Base-by-base conservation (phyloP, 176 grass and related monocot genomes). In the Eragrostis nindensis region DNA sequence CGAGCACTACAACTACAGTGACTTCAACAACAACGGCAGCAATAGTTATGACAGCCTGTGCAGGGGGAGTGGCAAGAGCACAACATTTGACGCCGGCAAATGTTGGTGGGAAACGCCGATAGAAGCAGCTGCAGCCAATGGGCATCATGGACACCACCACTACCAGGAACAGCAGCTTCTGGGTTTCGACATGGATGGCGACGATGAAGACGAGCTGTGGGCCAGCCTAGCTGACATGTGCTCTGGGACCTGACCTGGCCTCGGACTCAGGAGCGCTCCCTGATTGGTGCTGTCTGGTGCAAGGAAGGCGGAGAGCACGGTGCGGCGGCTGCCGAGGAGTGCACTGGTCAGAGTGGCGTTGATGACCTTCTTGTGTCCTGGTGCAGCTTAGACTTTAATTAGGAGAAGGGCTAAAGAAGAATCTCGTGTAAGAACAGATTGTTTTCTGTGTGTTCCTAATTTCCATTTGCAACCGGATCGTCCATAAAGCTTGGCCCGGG, bases 141-240 rank as follows among this genome's bases (percentile, higher is more conserved):
- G 39, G 43, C 57, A 77, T 14, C 59, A 77, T 36, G 48, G 40
- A 14, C 80, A 83, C 70, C 80, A 56, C 45, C 68, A 13, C 66
- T 70, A 62, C 27, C 80, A 65, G 74, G 53, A 19, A 27, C 57
- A 24, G 82, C 74, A 69, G 72, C 69, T 73, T 62, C 78, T 78
- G 56, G 78, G 79, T 67, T 82, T 89, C 41, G 65, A 89, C 25
- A 16, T 76, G 8, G 72, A 39, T 41, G 68, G 9, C 7, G 57
- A 84, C 0, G 88, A 84, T 0, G 90, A 91, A 54, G 82, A 88
- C 0, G 88, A 88, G 17, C 62, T 99, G 56, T 89, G 93, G 88
- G 86, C 90, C 81, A 89, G 80, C 81, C 68, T 98, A 18, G 86
- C 76, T 86, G 88, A 91, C 63, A 90, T 91, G 76, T 86, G 81